Percentiles rank a stretch among this genome's conserved stretches.
phyloP scores from a whole-genome alignment of 371 early-diverging fungal species.

The Lichtheimia ramosa region DNA sequence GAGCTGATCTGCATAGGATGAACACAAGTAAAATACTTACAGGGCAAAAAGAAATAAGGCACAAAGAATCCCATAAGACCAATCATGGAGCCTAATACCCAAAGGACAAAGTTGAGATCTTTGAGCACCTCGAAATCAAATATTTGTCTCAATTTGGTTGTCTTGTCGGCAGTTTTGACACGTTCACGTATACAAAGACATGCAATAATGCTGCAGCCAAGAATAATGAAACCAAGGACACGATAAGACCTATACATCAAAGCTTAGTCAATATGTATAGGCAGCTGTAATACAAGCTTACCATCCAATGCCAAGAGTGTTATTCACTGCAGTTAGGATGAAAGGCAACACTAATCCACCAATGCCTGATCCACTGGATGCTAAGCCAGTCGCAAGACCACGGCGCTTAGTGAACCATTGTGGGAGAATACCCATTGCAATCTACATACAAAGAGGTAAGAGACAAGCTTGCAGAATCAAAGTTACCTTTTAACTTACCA shows the following conservation, averaged over 20 bases:
- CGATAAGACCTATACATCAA: slow-evolving; percentile 36
- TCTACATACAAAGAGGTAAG: not conserved
- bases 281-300: slow-evolving; percentile 1
- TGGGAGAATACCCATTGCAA: slow-evolving; percentile 54
- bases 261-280: not conserved
- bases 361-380: slow-evolving; percentile 76
- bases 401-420: slow-evolving; percentile 77
- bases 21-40: slow-evolving; percentile 12
- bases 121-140: slow-evolving; percentile 44
- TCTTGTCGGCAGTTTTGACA: slow-evolving; percentile 18
- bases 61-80: slow-evolving; percentile 58
- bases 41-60: slow-evolving; percentile 60
- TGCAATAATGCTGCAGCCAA: slow-evolving; percentile 35
- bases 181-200: slow-evolving; percentile 37
- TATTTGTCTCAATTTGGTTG: slow-evolving; percentile 32
- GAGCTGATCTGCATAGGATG: no score
- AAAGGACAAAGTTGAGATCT: slow-evolving; percentile 45
- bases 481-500: slow-evolving; percentile 3
- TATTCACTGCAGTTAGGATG: slow-evolving; percentile 59
- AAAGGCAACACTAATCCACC: slow-evolving; percentile 77
- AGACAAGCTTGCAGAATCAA: not conserved
- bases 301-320: slow-evolving; percentile 58
- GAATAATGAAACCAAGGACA: slow-evolving; percentile 52
- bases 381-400: slow-evolving; percentile 77
- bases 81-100: slow-evolving; percentile 42